Evolutionary conservation across 148 eudicot genomes (phyloP), one percentile per base, ranked within the genome.

Genomic region (Vaccinium myrtillus): DNA sequence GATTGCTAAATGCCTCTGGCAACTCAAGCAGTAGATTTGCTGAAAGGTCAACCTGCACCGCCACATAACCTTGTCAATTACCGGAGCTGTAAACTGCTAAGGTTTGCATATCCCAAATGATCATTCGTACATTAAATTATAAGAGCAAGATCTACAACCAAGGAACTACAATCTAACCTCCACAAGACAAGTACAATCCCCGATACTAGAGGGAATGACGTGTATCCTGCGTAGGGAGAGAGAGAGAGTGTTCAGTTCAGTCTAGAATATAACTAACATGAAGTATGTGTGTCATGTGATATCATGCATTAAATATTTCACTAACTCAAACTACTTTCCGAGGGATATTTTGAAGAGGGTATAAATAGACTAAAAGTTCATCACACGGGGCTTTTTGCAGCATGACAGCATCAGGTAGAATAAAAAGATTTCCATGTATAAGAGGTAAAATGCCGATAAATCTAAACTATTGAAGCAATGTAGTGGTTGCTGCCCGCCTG

Each of bases 1-100:
- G 87, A 71, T 87, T 89, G 85, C 98, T 91, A 81, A 97, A 48
- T 79, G 96, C 83, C 67, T 88, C 94, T 23, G 98, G 99, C 86
- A 97, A 87, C 80, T 92, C 93, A 48, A 83, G 81, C 8, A 97
- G 90, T 80, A 94, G 94, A 94, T 97, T 97, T 46, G 94, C 91
- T 80, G 98, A 95, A 81, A 97, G 89, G 91, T 95, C 97, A 87
- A 95, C 93, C 98, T 97, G 88, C 91, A 91, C 25, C 55, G 83
- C 59, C 77, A 12, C 70, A 73, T 85, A 78, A 75, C 46, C 75
- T 46, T 36, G 81, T 74, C 73, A 48, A 71, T 58, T 1, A 39
- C 58, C 46, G 36, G 83, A 15, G 67, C 50, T 32, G 50, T 39
- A 58, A 39, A 80, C 30, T 55, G 81, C 15, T 30, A 8, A 43